Conservation (phyloP, 331 rosid species). For the Stylosanthes scabra region DNA sequence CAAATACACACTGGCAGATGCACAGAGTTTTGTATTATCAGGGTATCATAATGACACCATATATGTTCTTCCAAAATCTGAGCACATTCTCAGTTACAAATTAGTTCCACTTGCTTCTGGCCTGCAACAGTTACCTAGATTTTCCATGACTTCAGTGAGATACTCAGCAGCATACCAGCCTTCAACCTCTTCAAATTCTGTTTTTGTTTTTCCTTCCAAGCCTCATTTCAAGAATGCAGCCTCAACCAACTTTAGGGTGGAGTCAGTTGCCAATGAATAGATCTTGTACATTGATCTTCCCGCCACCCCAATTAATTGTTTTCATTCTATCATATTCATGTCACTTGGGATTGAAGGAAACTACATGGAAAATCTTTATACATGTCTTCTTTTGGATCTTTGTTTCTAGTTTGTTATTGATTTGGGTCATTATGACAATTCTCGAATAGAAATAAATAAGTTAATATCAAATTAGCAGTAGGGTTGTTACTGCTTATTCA, state of each 20-base stretch:
- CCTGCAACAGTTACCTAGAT: constrained; percentile 77
- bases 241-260: constrained; percentile 48
- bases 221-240: constrained; percentile 69
- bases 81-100: constrained; percentile 78
- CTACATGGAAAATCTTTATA: constrained; percentile 34
- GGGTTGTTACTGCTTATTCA: too few species aligned
- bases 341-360: not conserved
- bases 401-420: constrained; percentile 4
- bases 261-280: constrained; percentile 64
- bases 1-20: constrained; percentile 78
- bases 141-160: constrained; percentile 75
- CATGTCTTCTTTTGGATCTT: constrained; percentile 4
- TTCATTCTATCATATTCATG: not conserved
- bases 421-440: not conserved
- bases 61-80: constrained; percentile 88
- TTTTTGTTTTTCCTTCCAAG: constrained; percentile 87
- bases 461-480: too few species aligned
- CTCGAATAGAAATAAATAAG: not conserved
- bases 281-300: constrained; percentile 26
- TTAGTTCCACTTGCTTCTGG: constrained; percentile 93
- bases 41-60: constrained; percentile 82
- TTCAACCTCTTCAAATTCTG: constrained; percentile 67
- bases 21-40: constrained; percentile 87
- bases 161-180: constrained; percentile 88
- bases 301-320: not conserved